phyloP scores from a whole-genome alignment of 75 land plant species.

The Selaginella moellendorffii region DNA sequence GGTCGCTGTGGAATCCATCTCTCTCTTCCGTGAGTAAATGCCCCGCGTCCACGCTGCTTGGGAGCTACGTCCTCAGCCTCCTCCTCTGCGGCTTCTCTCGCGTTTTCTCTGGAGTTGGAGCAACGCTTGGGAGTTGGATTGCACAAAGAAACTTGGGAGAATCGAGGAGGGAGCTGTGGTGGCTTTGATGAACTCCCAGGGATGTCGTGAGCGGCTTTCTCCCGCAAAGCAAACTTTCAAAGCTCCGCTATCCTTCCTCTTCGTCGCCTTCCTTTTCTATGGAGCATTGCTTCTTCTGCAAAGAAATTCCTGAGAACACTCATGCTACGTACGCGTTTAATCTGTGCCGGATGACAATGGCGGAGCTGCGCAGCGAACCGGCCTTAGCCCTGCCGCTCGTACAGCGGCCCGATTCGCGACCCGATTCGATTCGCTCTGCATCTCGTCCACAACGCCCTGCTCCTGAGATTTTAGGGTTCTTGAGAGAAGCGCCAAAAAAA shows the following conservation, averaged over 20 bases:
- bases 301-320: too few relatives aligned
- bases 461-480: too few relatives aligned
- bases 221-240: not conserved
- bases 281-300: not conserved
- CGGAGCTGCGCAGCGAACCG: slow-evolving; percentile 32
- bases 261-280: not conserved
- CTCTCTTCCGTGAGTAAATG: slow-evolving; percentile 59
- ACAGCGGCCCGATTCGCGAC: slow-evolving; percentile 30
- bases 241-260: too few relatives aligned
- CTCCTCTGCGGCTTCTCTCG: too few relatives aligned
- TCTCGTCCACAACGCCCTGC: slow-evolving; percentile 28
- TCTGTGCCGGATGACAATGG: slow-evolving; percentile 27
- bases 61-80: slow-evolving; percentile 13
- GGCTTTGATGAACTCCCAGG: too few relatives aligned
- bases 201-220: not conserved
- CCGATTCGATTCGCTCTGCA: slow-evolving; percentile 9
- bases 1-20: slow-evolving; percentile 51
- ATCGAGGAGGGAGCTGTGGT: not conserved
- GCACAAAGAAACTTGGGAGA: too few relatives aligned
- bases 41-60: slow-evolving; percentile 74
- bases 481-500: too few relatives aligned
- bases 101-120: too few relatives aligned
- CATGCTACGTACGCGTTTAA: not conserved
- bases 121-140: too few relatives aligned
- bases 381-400: slow-evolving; percentile 46